Conservation (phyloP, 2,329 filamentous ascomycete genomes). For the Byssochlamys sp. region DNA sequence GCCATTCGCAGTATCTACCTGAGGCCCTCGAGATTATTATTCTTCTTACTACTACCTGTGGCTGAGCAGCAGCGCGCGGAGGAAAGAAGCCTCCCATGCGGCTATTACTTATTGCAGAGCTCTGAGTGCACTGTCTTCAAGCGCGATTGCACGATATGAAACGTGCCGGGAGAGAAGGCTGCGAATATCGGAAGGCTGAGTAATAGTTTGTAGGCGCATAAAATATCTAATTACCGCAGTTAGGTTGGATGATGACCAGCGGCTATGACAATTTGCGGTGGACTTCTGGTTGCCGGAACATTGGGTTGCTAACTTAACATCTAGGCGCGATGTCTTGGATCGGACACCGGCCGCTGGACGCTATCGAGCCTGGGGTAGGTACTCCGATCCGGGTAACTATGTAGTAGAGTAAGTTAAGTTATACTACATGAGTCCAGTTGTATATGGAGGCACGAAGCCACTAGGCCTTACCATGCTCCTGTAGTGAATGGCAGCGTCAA, state of each 20-base stretch:
- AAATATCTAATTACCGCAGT: neutral
- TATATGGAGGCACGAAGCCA: neutral
- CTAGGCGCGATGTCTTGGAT: neutral
- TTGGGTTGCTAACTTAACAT: neutral
- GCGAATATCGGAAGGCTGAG: neutral
- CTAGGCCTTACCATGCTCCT: neutral
- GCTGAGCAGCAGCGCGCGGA: neutral
- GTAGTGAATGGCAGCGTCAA: neutral
- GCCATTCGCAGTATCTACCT: neutral
- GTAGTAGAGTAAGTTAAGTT: neutral
- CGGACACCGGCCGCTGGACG: neutral
- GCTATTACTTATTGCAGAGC: neutral
- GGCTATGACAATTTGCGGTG: neutral
- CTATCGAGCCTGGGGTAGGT: neutral
- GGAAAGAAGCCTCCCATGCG: neutral
- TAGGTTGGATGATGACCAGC: neutral
- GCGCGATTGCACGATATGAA: neutral
- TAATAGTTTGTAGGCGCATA: neutral
- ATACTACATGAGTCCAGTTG: neutral
- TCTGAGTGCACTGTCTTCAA: neutral
- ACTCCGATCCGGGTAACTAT: neutral
- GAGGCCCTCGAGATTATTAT: neutral
- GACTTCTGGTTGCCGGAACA: neutral
- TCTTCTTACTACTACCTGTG: too few relatives aligned
- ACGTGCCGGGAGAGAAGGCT: neutral